Evolutionary conservation across 305 asterid genomes (phyloP).

Genomic region (Withania somnifera): DNA sequence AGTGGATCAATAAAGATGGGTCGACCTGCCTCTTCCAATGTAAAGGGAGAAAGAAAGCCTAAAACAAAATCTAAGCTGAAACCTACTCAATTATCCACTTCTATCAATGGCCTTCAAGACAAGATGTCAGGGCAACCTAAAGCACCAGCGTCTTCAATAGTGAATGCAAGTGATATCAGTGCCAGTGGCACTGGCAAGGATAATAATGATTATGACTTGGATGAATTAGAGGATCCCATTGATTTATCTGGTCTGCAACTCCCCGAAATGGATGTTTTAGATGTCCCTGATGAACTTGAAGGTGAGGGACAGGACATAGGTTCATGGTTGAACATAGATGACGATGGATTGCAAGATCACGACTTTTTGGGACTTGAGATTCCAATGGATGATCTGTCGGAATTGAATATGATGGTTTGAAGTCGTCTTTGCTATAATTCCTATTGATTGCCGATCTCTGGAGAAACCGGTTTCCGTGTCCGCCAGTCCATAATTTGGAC

Average conservation of each 20-base stretch:
- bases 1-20: constrained; percentile 59
- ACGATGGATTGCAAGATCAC: constrained; percentile 67
- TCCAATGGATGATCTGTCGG: constrained; percentile 91
- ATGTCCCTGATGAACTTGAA: constrained; percentile 52
- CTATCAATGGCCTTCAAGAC: constrained; percentile 57
- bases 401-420: constrained; percentile 82
- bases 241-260: constrained; percentile 80
- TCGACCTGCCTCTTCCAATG: constrained; percentile 39
- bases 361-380: constrained; percentile 80
- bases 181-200: constrained; percentile 31
- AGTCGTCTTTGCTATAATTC: constrained; percentile 44
- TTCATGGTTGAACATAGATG: constrained; percentile 86
- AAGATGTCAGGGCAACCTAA: constrained; percentile 53
- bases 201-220: constrained; percentile 33
- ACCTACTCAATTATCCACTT: constrained; percentile 64
- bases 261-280: constrained; percentile 78
- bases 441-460: constrained; percentile 41
- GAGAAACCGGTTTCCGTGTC: too few relatives aligned
- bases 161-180: constrained; percentile 39
- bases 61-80: constrained; percentile 82
- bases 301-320: constrained; percentile 85
- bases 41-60: constrained; percentile 81
- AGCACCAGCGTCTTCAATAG: constrained; percentile 35
- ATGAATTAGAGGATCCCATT: constrained; percentile 77
- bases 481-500: constrained; percentile 33